Base-by-base conservation (phyloP, 331 rosid genomes). In the Telfairia occidentalis region DNA sequence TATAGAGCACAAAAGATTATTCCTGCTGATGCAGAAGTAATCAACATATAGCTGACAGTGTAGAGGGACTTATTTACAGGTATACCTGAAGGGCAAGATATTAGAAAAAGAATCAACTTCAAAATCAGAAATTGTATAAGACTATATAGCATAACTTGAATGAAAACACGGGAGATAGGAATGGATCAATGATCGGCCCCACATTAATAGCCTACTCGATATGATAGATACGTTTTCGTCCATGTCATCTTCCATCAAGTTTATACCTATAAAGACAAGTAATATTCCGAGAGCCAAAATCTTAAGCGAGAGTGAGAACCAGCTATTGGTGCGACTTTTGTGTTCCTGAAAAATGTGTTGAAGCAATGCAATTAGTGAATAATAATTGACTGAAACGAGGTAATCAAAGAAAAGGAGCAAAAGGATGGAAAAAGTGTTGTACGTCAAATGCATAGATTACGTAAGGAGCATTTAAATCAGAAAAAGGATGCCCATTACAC, bases 41-140 rank as follows among this genome's bases (percentile, higher is more conserved):
- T 81, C 81, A 93, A 81, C 96, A 84, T 82, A 82, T 91, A 93
- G 83, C 96, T 93, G 82, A 91, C 77, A 19, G 97, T 88, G 78
- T 91, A 89, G 63, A 93, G 78, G 6, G 94, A 81, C 74, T 93
- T 93, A 81, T 91, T 93, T 74, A 86, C 63, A 75, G 98, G 97
- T 76, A 89, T 76, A 76, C 97, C 98, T 91, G 96, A 77, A 72
- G 26, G 55, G 43, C 26, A 81, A 76, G 49, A 37, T 64, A 35
- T 19, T 45, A 9, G 9, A 24, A 35, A 34, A 37, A 35, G 9
- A 76, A 74, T 74, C 38, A 26, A 57, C 48, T 81, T 42, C 46
- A 76, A 30, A 46, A 38, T 37, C 23, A 32, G 12, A 60, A 4
- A 34, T n/a, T n/a, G 45, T 40, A 76, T 5, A 30, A 50, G 10